A percentile compares a stretch with the other conserved stretches of the same genome.
Conservation (phyloP, 2,329 filamentous ascomycete genomes). For the Calonectria honghensis region DNA sequence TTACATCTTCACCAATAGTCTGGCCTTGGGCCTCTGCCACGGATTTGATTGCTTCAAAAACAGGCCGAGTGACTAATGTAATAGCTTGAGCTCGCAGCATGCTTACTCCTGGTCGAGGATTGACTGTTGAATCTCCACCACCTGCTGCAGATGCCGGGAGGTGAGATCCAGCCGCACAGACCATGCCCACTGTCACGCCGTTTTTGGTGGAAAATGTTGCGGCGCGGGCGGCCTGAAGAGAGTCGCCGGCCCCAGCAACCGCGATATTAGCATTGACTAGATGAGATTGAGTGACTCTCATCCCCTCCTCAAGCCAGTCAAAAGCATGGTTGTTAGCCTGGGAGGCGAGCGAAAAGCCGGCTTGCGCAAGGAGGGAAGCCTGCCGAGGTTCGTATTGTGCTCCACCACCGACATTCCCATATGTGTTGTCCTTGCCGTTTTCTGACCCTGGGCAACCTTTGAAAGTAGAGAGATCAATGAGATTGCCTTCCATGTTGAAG, state of each 20-base stretch:
- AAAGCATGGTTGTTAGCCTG: constrained; percentile 5
- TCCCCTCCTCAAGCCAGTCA: constrained; percentile 6
- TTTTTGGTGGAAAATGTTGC: neutral
- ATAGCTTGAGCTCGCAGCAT: neutral
- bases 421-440: neutral
- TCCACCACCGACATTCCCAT: neutral
- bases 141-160: neutral
- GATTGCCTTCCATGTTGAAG: constrained; percentile 6
- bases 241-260: neutral
- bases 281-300: neutral
- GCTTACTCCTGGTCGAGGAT: neutral
- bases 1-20: neutral
- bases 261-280: neutral
- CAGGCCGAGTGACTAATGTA: neutral
- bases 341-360: neutral
- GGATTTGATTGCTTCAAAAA: neutral
- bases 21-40: neutral
- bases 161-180: neutral
- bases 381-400: neutral
- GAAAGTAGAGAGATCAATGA: neutral
- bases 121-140: neutral
- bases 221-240: neutral
- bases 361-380: neutral
- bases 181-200: neutral
- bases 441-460: constrained; percentile 1